Evolutionary conservation across 164 flowering plant genomes (phyloP).

Genomic region (Piper longum): DNA sequence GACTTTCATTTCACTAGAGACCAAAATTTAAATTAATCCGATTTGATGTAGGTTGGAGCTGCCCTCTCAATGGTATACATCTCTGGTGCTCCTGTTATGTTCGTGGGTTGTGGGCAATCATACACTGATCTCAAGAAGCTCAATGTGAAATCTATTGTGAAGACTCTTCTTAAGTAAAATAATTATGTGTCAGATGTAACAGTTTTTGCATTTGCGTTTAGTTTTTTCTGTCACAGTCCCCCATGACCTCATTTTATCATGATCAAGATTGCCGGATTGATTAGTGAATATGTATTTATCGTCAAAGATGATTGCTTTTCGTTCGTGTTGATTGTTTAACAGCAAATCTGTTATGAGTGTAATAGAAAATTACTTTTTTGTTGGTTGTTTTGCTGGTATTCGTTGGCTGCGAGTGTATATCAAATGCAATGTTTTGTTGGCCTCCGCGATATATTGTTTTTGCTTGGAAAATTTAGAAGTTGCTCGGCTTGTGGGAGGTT

Average conservation of each 20-base stretch:
- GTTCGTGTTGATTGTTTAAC: too few species aligned
- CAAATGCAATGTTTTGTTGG: too few species aligned
- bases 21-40: not conserved
- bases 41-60: conserved; percentile 72
- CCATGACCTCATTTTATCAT: conserved; percentile 10
- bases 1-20: not conserved
- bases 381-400: too few species aligned
- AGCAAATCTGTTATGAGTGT: too few species aligned
- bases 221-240: conserved; percentile 2
- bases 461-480: too few species aligned
- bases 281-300: too few species aligned
- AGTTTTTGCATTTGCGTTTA: not conserved
- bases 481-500: too few species aligned
- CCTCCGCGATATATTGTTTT: too few species aligned
- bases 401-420: too few species aligned
- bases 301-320: too few species aligned
- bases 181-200: not conserved
- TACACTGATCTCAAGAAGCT: conserved; percentile 90
- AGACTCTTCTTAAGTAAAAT: conserved; percentile 68
- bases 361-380: too few species aligned
- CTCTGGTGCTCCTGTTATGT: conserved; percentile 96
- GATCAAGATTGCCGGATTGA: not conserved
- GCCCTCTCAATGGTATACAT: conserved; percentile 95
- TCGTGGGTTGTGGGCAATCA: conserved; percentile 95
- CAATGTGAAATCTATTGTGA: conserved; percentile 78